phyloP scores from a whole-genome alignment of 208 protist species.

The Angomonas deanei region DNA sequence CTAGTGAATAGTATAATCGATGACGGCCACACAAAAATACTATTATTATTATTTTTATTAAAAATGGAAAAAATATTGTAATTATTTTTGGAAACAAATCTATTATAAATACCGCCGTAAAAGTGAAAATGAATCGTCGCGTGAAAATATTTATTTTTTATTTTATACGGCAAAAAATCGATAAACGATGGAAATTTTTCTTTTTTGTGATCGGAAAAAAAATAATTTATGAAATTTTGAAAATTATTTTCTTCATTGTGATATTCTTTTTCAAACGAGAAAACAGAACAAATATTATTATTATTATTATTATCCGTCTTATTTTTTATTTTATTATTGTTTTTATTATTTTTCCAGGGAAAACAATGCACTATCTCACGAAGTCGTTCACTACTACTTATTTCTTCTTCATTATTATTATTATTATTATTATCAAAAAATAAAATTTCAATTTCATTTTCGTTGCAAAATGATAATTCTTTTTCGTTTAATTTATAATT shows the following conservation, averaged over 20 bases:
- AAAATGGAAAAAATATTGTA: not conserved
- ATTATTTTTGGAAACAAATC: not conserved
- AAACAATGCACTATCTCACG: too few relatives aligned
- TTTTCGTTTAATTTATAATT: not conserved
- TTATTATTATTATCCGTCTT: too few relatives aligned
- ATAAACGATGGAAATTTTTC: not conserved
- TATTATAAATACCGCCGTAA: not conserved
- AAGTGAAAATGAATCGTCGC: not conserved
- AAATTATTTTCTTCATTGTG: too few relatives aligned
- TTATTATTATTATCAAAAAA: too few relatives aligned
- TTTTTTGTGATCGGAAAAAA: not conserved
- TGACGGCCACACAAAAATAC: not conserved
- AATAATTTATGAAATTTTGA: constrained; percentile 3
- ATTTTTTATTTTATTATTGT: too few relatives aligned
- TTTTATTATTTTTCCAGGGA: too few relatives aligned
- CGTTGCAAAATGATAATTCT: too few relatives aligned
- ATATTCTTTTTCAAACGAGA: not conserved
- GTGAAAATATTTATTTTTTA: not conserved
- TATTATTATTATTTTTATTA: not conserved
- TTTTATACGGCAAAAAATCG: not conserved
- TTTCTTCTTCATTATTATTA: too few relatives aligned
- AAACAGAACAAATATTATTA: not conserved
- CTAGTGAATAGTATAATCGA: too few relatives aligned
- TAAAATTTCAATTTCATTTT: too few relatives aligned
- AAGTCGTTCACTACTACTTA: too few relatives aligned